Conservation (phyloP, 495 filamentous ascomycete genomes). For the Penicillium antarcticum region DNA sequence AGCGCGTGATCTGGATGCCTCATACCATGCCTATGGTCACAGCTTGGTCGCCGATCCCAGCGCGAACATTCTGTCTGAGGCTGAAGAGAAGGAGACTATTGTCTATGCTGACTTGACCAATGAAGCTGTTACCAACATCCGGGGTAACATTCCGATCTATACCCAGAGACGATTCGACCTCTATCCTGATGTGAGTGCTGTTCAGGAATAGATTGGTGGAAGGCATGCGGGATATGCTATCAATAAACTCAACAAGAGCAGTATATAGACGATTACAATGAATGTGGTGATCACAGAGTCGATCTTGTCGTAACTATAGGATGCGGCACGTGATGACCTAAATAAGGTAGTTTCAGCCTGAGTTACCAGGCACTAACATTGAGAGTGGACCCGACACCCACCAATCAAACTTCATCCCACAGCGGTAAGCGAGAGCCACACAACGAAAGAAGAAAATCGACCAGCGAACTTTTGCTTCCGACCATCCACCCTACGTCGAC, state of each 20-base stretch:
- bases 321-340: no score
- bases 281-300: no score
- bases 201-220: slow-evolving; percentile 13
- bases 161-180: slow-evolving; percentile 91
- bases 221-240: not conserved
- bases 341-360: not conserved
- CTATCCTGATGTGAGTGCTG: slow-evolving; percentile 79
- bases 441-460: slow-evolving; percentile 32
- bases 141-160: slow-evolving; percentile 81
- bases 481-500: slow-evolving; percentile 44
- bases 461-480: slow-evolving; percentile 25
- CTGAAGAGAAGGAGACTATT: slow-evolving; percentile 71
- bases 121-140: slow-evolving; percentile 68
- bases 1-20: slow-evolving; percentile 71
- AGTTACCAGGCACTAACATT: not conserved
- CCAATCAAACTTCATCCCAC: slow-evolving; percentile 23
- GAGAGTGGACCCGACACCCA: not conserved
- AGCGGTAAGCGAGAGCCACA: slow-evolving; percentile 44
- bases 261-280: not conserved
- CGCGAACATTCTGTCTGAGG: slow-evolving; percentile 70
- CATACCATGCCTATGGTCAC: slow-evolving; percentile 90
- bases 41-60: slow-evolving; percentile 87
- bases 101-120: slow-evolving; percentile 72
- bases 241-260: not conserved
- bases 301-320: no score